Conservation (phyloP, 2,329 filamentous ascomycete genomes). For the Aspergillus caelatus region DNA sequence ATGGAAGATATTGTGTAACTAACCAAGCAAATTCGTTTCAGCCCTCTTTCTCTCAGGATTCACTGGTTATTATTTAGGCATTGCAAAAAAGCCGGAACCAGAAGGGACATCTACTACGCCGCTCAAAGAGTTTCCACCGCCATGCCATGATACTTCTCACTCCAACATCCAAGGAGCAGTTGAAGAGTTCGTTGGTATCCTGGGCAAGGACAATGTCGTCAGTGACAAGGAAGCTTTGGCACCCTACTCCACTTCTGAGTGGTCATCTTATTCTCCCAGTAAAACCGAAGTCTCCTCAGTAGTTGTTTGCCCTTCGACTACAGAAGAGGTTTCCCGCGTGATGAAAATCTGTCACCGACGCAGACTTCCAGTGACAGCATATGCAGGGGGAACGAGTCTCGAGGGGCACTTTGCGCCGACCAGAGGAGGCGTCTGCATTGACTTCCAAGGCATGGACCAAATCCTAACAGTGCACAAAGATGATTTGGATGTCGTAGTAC, state of each 20-base stretch:
- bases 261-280: conserved; percentile 57
- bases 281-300: conserved; percentile 53
- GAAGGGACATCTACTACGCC: not conserved
- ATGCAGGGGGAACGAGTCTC: conserved; percentile 84
- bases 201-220: conserved; percentile 65
- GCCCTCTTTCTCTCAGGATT: not conserved
- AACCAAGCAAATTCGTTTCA: not conserved
- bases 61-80: not conserved
- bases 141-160: not conserved
- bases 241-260: conserved; percentile 64
- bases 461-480: conserved; percentile 76
- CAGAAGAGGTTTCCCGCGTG: conserved; percentile 80
- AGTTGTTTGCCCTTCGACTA: conserved; percentile 74
- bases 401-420: conserved; percentile 89
- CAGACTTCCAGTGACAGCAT: conserved; percentile 81
- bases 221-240: conserved; percentile 57
- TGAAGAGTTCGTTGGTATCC: conserved; percentile 59
- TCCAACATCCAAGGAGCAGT: not conserved
- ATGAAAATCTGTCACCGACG: conserved; percentile 86
- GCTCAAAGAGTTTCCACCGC: not conserved
- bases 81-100: not conserved
- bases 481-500: conserved; percentile 76
- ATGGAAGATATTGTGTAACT: not conserved
- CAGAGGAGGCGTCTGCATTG: conserved; percentile 80
- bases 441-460: conserved; percentile 83